phyloP scores from a whole-genome alignment of 495 filamentous ascomycete species.

The Hypomontagnella submonticulosa region DNA sequence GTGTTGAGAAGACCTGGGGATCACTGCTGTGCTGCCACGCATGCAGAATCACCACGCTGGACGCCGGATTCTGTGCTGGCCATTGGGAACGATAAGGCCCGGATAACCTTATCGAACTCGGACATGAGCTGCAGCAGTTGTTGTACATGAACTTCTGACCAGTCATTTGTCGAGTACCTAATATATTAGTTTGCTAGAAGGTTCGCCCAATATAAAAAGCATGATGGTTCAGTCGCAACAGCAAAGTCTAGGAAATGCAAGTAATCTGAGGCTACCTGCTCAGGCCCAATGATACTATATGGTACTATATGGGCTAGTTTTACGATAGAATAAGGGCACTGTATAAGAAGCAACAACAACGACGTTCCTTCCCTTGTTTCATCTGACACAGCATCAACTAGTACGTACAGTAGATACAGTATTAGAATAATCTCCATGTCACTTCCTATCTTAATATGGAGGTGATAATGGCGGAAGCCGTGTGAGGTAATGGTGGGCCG shows the following conservation, averaged over 20 bases:
- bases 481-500: slow-evolving; percentile 29
- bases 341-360: slow-evolving; percentile 20
- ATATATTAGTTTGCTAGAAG: slow-evolving; percentile 5
- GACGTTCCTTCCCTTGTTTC: not conserved
- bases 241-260: slow-evolving; percentile 28
- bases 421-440: slow-evolving; percentile 30
- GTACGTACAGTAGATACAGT: not conserved
- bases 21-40: slow-evolving; percentile 2
- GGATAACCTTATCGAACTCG: slow-evolving; percentile 20
- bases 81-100: slow-evolving; percentile 9
- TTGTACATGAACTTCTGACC: slow-evolving; percentile 26
- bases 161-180: slow-evolving; percentile 33
- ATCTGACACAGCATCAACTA: slow-evolving; percentile 10
- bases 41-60: not conserved
- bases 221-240: slow-evolving; percentile 4
- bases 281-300: too few species aligned
- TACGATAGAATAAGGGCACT: slow-evolving; percentile 11
- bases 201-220: slow-evolving; percentile 25
- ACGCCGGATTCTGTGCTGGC: slow-evolving; percentile 3
- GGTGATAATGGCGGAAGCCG: slow-evolving; percentile 4
- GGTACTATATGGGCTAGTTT: slow-evolving; percentile 18
- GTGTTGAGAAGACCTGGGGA: slow-evolving; percentile 21
- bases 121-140: slow-evolving; percentile 7
- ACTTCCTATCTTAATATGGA: slow-evolving; percentile 17
- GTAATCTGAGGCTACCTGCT: slow-evolving; percentile 25